Evolutionary conservation across 108 stramenopile species (phyloP), one percentile per base, ranked within the genome.

Genomic region (Aurantiochytrium sp.): DNA sequence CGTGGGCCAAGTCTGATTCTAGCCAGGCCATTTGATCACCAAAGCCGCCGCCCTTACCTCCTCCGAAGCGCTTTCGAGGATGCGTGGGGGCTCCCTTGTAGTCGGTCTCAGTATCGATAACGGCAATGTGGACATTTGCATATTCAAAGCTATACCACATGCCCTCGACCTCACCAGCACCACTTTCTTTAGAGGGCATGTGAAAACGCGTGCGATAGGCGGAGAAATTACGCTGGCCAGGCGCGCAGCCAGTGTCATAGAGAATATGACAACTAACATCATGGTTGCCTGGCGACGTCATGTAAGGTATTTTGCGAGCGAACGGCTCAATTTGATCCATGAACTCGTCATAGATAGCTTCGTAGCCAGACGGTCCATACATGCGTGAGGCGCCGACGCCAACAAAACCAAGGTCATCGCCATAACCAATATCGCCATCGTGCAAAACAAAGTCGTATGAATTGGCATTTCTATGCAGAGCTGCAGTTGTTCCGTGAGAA

Each of bases 121-220:
- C 5, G 4, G 91, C 89, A 87, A 93, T 91, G 92, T 93, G 93
- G 12, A 92, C 93, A 60, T 88, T 88, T 2, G 90, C 92, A 55
- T 91, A 60, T 58, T 92, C 92, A 72, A 91, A 93, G 44, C 89
- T 90, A 89, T 92, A 91, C 91, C 91, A 92, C 92, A 93, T 92
- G 71, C 92, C 87, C 19, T 59, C 21, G 10, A 89, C 88, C 18
- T 53, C 91, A 3, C 53, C 43, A 12, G 91, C 89, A 4, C 90
- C 92, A 28, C 87, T 90, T 64, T 93, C 93, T 1, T 21, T 21
- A 5, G 92, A 93, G 23, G 93, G 93, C 92, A 93, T 93, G 42
- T 90, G 90, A 49, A 93, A 93, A 4, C 93, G 91, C 18, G 58
- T 57, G 35, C 91, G 92, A 58, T 89, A 93, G 25, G 93, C 93